Evolutionary conservation across 2,329 filamentous ascomycete genomes (phyloP), one percentile per base, ranked within the genome.

Genomic region (Chrysoporthe deuterocubensis): DNA sequence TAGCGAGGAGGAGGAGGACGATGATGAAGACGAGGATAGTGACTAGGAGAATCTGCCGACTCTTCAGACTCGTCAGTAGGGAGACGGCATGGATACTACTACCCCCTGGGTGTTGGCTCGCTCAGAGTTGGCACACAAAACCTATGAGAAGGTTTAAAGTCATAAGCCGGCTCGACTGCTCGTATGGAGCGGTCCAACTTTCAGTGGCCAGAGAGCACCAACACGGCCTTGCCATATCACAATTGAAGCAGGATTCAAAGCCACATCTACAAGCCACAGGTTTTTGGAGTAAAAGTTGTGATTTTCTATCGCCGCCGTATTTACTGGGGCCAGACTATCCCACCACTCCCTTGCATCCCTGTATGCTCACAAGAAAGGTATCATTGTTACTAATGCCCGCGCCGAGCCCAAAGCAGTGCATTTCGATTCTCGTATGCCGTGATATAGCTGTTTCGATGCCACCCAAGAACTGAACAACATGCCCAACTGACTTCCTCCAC

Each of bases 1-100:
- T 1, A 89, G 90, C 61, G 89, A 90, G 71, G 89, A 90, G 72
- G 83, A 86, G 46, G 89, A 89, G 69, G 89, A 90, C n/a, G 90
- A 91, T 1, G 87, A 89, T 6, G 87, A 88, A 7, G 87, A 90
- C 1, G 80, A 82, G 0, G 80, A 82, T 7, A 68, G 65, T 46
- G 68, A 70, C 54, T 68, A 70, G 68, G 57, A 40, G 59, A 58
- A 9, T 43, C 18, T 56, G 43, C 26, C n/a, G 44, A 5, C 18
- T 52, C 40, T 32, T 64, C 61, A 3, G 62, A 21, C 34, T 50
- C 18, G 26, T 42, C 44, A 7, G 14, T 32, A 52, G 13, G 32
- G 50, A 54, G 14, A 21, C 32, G 11, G 50, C 26, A 16, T 21
- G 44, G 44, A 18, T 8, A n/a, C 18, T 8, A n/a, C 7, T 52